Conservation (phyloP, 345 rosid species). For the Toxicodendron radicans region DNA sequence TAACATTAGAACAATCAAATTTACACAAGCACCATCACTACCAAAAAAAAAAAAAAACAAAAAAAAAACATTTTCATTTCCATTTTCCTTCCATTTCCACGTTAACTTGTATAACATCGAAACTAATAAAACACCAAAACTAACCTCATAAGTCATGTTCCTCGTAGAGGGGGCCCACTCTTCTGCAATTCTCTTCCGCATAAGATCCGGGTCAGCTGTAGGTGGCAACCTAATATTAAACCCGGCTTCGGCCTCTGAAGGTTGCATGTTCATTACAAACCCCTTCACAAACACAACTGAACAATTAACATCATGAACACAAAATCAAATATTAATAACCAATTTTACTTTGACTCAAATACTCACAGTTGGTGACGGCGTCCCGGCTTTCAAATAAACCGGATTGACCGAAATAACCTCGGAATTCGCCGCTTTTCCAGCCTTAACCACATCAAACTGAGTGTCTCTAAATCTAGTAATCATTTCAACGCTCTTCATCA, state of each 20-base stretch:
- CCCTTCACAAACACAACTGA: conserved; percentile 43
- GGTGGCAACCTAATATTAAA: conserved; percentile 85
- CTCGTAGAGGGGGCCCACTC: conserved; percentile 90
- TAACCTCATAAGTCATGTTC: conserved; percentile 75
- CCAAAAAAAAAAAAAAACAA: not conserved
- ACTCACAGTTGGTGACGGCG: conserved; percentile 63
- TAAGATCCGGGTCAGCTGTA: conserved; percentile 55
- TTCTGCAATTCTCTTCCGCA: conserved; percentile 63
- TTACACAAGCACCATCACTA: not conserved
- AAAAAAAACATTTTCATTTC: not conserved
- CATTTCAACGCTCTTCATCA: conserved; percentile 80
- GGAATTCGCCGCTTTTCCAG: conserved; percentile 58
- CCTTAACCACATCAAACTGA: conserved; percentile 75
- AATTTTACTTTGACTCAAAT: not conserved
- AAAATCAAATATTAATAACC: not conserved
- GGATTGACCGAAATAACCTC: conserved; percentile 90
- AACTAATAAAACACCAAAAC: not conserved
- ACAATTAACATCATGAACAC: not conserved
- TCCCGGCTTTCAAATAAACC: conserved; percentile 81
- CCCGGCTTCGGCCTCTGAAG: conserved; percentile 95
- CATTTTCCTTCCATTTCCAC: not conserved
- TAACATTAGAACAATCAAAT: not conserved
- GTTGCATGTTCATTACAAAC: conserved; percentile 92
- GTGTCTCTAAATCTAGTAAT: conserved; percentile 66
- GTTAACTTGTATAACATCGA: not conserved